These are phyloP conservation scores for Daedaleopsis nitida DNA, from an alignment of 768 basidiomycete species.

Conservation along the genomic window DNA sequence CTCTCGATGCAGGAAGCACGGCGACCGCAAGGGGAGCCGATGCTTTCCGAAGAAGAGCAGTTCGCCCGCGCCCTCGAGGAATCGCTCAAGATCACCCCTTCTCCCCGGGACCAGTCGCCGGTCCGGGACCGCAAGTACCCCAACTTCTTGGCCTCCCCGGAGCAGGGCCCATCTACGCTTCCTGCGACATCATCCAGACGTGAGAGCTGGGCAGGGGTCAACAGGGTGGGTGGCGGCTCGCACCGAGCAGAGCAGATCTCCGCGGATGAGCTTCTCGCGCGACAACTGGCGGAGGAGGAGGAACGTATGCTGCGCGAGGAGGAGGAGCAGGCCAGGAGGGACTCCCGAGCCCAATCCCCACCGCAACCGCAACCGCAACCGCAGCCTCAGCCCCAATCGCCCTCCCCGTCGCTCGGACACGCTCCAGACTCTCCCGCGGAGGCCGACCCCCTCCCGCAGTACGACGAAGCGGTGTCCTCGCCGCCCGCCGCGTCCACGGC, in stretches of 20 bases:
- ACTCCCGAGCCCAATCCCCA: too few species aligned
- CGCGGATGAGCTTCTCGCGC: slow-evolving; percentile 49
- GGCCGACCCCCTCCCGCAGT: slow-evolving; percentile 11
- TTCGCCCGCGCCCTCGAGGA: slow-evolving; percentile 63
- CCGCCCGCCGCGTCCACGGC: background rate
- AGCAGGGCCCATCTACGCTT: slow-evolving; percentile 5
- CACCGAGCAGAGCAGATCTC: slow-evolving; percentile 20
- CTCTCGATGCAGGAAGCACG: slow-evolving; percentile 23
- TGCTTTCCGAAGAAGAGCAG: slow-evolving; percentile 59
- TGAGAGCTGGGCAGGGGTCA: background rate
- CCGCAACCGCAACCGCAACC: background rate
- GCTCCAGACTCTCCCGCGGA: background rate
- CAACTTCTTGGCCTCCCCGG: slow-evolving; percentile 16
- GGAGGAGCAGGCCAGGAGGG: slow-evolving; percentile 32
- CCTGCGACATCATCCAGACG: background rate
- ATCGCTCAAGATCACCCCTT: slow-evolving; percentile 36
- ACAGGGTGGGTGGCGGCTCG: background rate
- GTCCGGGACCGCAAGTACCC: slow-evolving; percentile 4
- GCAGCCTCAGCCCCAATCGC: background rate
- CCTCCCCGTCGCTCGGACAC: background rate
- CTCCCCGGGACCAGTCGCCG: background rate
- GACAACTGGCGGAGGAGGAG: slow-evolving; percentile 40
- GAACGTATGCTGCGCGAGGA: slow-evolving; percentile 32
- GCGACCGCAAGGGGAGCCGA: slow-evolving; percentile 2
- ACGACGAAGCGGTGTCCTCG: slow-evolving; percentile 14